phyloP scores from a whole-genome alignment of 2,329 filamentous ascomycete species.

The Fusarium chlamydosporum region DNA sequence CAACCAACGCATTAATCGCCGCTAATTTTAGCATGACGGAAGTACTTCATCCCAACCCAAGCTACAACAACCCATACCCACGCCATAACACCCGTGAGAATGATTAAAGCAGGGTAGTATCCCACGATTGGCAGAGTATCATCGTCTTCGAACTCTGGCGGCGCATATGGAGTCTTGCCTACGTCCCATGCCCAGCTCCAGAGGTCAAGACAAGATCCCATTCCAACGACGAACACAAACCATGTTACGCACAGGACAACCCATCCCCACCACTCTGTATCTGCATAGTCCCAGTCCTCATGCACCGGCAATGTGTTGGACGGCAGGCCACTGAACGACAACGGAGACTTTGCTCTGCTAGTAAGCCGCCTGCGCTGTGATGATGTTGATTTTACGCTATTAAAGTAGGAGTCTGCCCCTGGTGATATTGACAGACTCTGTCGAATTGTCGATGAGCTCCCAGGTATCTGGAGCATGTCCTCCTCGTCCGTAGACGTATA shows the following conservation, averaged over 20 bases:
- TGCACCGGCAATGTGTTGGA: slow-evolving; percentile 62
- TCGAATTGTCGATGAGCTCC: slow-evolving; percentile 60
- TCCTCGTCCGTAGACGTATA: slow-evolving; percentile 84
- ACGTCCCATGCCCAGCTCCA: slow-evolving; percentile 99
- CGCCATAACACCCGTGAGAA: slow-evolving; percentile 94
- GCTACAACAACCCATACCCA: slow-evolving; percentile 99
- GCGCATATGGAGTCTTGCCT: slow-evolving; percentile 93
- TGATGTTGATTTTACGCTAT: slow-evolving; percentile 55
- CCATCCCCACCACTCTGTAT: slow-evolving; percentile 99
- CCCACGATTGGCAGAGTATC: slow-evolving; percentile 94
- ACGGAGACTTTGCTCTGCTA: slow-evolving; percentile 70
- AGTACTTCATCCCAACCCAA: slow-evolving; percentile 99
- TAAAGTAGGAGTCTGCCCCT: slow-evolving; percentile 75
- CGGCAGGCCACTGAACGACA: slow-evolving; percentile 69
- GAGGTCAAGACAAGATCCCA: slow-evolving; percentile 93
- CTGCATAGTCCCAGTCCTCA: slow-evolving; percentile 88
- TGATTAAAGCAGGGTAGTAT: slow-evolving; percentile 95
- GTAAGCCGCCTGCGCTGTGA: slow-evolving; percentile 63
- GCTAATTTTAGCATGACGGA: slow-evolving; percentile 93
- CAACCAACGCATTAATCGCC: slow-evolving; percentile 64
- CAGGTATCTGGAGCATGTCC: slow-evolving; percentile 76
- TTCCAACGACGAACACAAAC: slow-evolving; percentile 95
- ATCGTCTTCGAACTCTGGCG: slow-evolving; percentile 95
- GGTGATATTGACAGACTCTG: slow-evolving; percentile 65
- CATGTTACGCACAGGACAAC: slow-evolving; percentile 91